Evolutionary conservation across 352 stramenopile species (phyloP), one percentile per base, ranked within the genome.

Genomic region (Phytopythium delawarense): DNA sequence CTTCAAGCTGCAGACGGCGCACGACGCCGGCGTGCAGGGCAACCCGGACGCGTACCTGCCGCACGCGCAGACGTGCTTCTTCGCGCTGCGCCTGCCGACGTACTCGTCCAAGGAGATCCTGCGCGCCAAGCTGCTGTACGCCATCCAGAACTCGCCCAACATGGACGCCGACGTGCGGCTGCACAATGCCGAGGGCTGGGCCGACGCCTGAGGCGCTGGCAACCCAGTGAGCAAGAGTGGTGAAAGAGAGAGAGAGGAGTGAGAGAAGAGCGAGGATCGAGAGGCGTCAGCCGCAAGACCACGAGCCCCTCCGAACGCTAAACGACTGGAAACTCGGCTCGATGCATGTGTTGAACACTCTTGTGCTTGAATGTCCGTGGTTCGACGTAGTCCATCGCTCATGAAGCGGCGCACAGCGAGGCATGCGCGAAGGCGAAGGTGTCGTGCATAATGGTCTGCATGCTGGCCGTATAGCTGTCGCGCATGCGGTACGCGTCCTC

Each of bases 61-160:
- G 45, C 97, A 98, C 68, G 97, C 97, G n/a, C 98, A 98, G 65
- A 99, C 98, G 11, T 99, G 98, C 71, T 99, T 99, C 81, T 99
- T 99, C 71, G 96, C 92, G 18, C 75, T 99, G 55, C 92, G 91
- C 0, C 75, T 99, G 30, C 98, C 98, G 23, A 74, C 87, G 55
- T 99, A 99, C 74, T 96, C 89, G 50, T 92, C 75, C 34, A 90
- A 96, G 65, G 88, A 97, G 48, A 75, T 92, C n/a, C 65, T 96
- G 61, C 76, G 84, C 9, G 68, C 79, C 12, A 96, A 95, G 62
- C 66, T 98, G 56, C 72, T 95, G 58, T 98, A 98, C 62, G 92
- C 94, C 51, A 98, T 98, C 66, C 88, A 97, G 75, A 98, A 98
- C 78, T 98, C 91, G 74, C 89, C 89, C n/a, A 96, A 98, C 74